Evolutionary conservation across 2,329 filamentous ascomycete genomes (phyloP).

Genomic region (Tolypocladium pustulatum): DNA sequence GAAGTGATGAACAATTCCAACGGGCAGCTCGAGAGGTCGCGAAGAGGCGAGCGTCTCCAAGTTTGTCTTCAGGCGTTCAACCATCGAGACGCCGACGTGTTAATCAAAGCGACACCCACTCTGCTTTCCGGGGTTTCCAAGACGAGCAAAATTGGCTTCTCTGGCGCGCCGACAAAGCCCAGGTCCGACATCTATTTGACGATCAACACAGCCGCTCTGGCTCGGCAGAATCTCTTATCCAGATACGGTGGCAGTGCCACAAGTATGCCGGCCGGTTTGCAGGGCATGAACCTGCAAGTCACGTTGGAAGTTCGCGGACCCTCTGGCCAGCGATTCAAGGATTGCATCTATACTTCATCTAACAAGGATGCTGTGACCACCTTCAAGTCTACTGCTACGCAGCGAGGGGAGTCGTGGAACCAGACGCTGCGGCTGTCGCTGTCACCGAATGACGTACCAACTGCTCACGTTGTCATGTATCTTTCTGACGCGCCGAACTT

Average conservation of each 20-base stretch:
- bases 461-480: slow-evolving; percentile 81
- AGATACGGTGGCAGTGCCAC: slow-evolving; percentile 64
- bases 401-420: slow-evolving; percentile 75
- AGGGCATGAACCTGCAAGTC: slow-evolving; percentile 70
- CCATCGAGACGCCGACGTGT: slow-evolving; percentile 62
- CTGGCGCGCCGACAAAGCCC: slow-evolving; percentile 76
- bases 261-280: slow-evolving; percentile 49
- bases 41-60: slow-evolving; percentile 65
- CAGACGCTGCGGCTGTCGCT: slow-evolving; percentile 78
- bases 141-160: slow-evolving; percentile 86
- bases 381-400: slow-evolving; percentile 76
- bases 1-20: slow-evolving; percentile 63
- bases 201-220: slow-evolving; percentile 66
- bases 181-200: slow-evolving; percentile 95
- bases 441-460: slow-evolving; percentile 66
- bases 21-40: slow-evolving; percentile 65
- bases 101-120: slow-evolving; percentile 83
- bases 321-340: slow-evolving; percentile 72
- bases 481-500: slow-evolving; percentile 77
- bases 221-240: slow-evolving; percentile 61
- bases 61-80: slow-evolving; percentile 71
- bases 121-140: slow-evolving; percentile 70
- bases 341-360: slow-evolving; percentile 78
- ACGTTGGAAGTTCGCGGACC: slow-evolving; percentile 78
- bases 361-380: slow-evolving; percentile 70